These are phyloP conservation scores for Casaregolazyma suthepensis DNA, from an alignment of 1,139 yeast species.

Conservation along the genomic window DNA sequence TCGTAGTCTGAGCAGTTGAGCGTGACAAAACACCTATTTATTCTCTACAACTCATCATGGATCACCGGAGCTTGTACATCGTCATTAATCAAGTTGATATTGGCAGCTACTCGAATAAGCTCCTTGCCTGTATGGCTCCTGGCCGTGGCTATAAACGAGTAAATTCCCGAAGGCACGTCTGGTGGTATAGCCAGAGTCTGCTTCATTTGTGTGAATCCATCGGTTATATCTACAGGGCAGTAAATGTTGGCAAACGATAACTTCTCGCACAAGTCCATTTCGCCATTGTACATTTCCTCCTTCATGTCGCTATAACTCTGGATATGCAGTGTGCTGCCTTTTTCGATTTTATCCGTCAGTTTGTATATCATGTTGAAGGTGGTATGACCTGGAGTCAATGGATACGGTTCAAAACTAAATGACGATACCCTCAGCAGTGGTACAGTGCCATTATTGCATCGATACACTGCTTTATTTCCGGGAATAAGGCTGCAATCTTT, in stretches of 20 bases:
- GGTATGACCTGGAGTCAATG: conserved; percentile 26
- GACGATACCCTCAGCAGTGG: conserved; percentile 20
- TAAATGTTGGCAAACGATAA: conserved; percentile 22
- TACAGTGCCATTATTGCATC: conserved; percentile 22
- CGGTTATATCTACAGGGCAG: conserved; percentile 24
- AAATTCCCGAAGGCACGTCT: conserved; percentile 24
- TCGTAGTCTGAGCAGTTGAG: neutral
- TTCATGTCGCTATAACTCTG: conserved; percentile 19
- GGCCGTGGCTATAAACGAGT: conserved; percentile 26
- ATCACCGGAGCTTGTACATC: conserved; percentile 1
- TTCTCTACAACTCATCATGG: conserved; percentile 11
- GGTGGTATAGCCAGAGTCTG: conserved; percentile 27
- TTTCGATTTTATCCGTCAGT: conserved; percentile 20
- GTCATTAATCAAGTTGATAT: conserved; percentile 18
- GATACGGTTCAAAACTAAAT: conserved; percentile 23
- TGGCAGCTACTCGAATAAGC: conserved; percentile 24
- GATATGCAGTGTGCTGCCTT: conserved; percentile 21
- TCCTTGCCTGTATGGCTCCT: conserved; percentile 17
- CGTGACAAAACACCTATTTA: neutral
- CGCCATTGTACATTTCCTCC: conserved; percentile 19
- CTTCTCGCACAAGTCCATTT: conserved; percentile 26
- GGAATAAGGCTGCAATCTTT: conserved; percentile 13
- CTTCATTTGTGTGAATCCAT: conserved; percentile 12
- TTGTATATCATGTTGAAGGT: conserved; percentile 21
- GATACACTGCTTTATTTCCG: conserved; percentile 18